Evolutionary conservation across 2,329 filamentous ascomycete genomes (phyloP), one percentile per base, ranked within the genome.

Genomic region (Aureobasidium sp.): DNA sequence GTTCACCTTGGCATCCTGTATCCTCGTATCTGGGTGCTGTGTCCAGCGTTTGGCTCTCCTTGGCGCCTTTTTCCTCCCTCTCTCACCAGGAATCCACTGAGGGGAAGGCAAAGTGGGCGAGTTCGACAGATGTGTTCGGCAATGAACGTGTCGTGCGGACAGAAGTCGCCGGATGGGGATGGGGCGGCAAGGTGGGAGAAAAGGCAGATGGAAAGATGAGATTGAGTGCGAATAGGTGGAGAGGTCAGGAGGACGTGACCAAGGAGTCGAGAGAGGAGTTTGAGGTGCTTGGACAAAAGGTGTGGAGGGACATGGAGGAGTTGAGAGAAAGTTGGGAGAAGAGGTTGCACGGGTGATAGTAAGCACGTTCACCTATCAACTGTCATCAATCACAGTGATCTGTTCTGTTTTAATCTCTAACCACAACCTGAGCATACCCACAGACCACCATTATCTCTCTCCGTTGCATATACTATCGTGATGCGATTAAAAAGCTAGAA

Each of bases 1-100:
- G 94, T 53, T 95, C 90, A 2, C 89, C 89, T 12, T 99, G 94
- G 94, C 93, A 97, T 73, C 81, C 84, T 0, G 81, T 90, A 53
- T 82, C 82, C n/a, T 81, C 87, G 0, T 96, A 96, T 76, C 82
- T 83, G 24, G 92, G 88, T 46, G 90, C 92, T 8, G 82, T 82
- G 52, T 85, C 91, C 0, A 83, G 90, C 5, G 87, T 88, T 27
- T 97, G 90, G 88, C 76, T 96, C 7, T 84, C 88, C 0, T 82
- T 97, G 13, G 82, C 87, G 24, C 77, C 84, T 8, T 82, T 87
- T 63, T 82, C 82, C 17, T 78, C 80, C 24, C 79, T 92, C 15
- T 83, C 90, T 56, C 78, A 77, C 2, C 72, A 80, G 41, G 78
- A 83, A 67, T 72, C 70, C 26, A 66, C 74, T 1, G 80, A 79